Percentiles rank a stretch among this genome's conserved stretches.
Conservation (phyloP, 768 basidiomycete species). For the Exidia glandulosa region DNA sequence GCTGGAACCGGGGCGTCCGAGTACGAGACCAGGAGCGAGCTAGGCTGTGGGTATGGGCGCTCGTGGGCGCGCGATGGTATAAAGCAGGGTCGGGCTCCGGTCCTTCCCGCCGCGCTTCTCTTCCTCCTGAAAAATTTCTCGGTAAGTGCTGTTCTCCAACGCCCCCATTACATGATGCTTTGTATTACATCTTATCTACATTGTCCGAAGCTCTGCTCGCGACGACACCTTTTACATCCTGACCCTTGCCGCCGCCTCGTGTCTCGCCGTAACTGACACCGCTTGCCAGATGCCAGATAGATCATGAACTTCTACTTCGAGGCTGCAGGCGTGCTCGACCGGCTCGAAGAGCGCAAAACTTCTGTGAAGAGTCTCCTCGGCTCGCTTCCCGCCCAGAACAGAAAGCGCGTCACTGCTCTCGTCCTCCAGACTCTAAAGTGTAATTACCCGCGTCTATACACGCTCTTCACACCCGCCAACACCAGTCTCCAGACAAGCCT, state of each 20-base stretch:
- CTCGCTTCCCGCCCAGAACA: conserved; percentile 58
- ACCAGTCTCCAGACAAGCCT: conserved; percentile 50
- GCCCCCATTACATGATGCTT: conserved; percentile 37
- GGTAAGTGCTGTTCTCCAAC: background rate
- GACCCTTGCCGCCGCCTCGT: background rate
- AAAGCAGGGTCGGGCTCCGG: background rate
- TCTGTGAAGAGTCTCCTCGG: conserved; percentile 80
- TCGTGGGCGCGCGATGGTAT: background rate
- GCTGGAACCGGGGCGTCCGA: too few species aligned
- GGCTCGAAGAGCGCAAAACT: conserved; percentile 80
- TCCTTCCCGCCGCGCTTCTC: background rate
- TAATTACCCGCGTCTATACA: conserved; percentile 23
- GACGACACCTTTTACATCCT: background rate
- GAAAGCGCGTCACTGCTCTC: conserved; percentile 72
- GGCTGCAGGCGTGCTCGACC: conserved; percentile 72
- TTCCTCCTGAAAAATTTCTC: background rate
- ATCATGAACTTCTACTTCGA: conserved; percentile 97
- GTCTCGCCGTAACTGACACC: background rate
- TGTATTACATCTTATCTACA: conserved; percentile 66
- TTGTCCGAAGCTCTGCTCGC: conserved; percentile 47
- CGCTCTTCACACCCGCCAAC: conserved; percentile 11
- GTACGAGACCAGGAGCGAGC: background rate
- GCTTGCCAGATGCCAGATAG: background rate
- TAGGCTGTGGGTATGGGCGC: background rate
- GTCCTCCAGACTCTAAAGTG: conserved; percentile 96